These are phyloP conservation scores for Prototheca wickerhamii DNA, from an alignment of 163 green algal genomes.

Conservation along the genomic window DNA sequence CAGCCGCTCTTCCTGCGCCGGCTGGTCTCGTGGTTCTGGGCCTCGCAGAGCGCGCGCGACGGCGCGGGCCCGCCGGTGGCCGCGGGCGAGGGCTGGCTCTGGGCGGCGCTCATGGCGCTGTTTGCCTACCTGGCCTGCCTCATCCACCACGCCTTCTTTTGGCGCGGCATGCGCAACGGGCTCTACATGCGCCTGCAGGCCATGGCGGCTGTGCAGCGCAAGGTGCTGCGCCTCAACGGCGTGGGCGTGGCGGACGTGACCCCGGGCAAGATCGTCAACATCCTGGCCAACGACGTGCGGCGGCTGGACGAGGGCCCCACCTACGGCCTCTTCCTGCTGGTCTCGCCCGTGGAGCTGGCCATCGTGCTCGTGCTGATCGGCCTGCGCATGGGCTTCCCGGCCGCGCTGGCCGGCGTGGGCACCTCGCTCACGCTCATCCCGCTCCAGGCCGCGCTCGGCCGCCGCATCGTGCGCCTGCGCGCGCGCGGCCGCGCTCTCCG, in stretches of 20 bases:
- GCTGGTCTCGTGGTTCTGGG: slow-evolving; percentile 31
- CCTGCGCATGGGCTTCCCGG: slow-evolving; percentile 50
- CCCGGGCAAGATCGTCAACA: slow-evolving; percentile 64
- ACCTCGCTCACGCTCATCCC: slow-evolving; percentile 58
- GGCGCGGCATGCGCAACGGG: slow-evolving; percentile 56
- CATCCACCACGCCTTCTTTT: slow-evolving; percentile 70
- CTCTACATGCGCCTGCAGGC: slow-evolving; percentile 56
- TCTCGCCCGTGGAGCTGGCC: slow-evolving; percentile 54
- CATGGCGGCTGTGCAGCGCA: slow-evolving; percentile 62
- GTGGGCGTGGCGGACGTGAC: slow-evolving; percentile 45
- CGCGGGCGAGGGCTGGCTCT: slow-evolving; percentile 52
- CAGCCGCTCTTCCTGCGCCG: slow-evolving; percentile 28
- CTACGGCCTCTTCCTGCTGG: slow-evolving; percentile 66
- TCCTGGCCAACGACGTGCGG: slow-evolving; percentile 69
- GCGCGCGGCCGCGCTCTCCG: slow-evolving; percentile 39
- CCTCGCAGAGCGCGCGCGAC: slow-evolving; percentile 3
- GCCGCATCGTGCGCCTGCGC: slow-evolving; percentile 37
- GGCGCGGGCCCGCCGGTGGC: slow-evolving; percentile 9
- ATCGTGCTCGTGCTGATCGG: slow-evolving; percentile 57
- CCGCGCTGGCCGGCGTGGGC: slow-evolving; percentile 52
- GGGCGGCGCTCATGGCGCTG: slow-evolving; percentile 41
- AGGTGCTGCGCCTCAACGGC: slow-evolving; percentile 66
- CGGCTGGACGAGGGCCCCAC: slow-evolving; percentile 64
- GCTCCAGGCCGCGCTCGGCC: slow-evolving; percentile 41
- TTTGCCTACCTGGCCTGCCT: slow-evolving; percentile 44